These are phyloP conservation scores for Penicillium cataractarum DNA, from an alignment of 495 filamentous ascomycete species.

Conservation along the genomic window DNA sequence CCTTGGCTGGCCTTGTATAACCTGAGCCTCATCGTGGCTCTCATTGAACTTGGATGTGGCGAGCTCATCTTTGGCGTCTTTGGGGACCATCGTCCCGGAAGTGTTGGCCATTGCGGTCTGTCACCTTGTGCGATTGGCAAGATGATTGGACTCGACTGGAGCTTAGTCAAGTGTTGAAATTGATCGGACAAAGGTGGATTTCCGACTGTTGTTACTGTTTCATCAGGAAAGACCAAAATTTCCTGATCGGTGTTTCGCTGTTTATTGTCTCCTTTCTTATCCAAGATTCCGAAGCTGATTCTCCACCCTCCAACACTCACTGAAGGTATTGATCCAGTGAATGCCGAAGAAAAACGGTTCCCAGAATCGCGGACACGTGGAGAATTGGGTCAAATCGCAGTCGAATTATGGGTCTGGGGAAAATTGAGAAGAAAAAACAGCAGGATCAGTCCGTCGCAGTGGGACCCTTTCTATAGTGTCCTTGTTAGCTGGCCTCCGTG, in stretches of 20 bases:
- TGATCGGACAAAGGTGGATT: not conserved
- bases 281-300: not conserved
- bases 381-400: not conserved
- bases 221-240: not conserved
- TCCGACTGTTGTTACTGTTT: not conserved
- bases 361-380: not conserved
- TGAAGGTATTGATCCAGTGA: not conserved
- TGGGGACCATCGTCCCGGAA: not conserved
- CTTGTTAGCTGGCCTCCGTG: not conserved
- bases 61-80: not conserved
- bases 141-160: not conserved
- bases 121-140: not conserved
- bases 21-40: not conserved
- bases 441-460: not conserved
- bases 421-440: not conserved
- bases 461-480: conserved; percentile 1
- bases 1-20: conserved; percentile 8
- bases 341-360: not conserved
- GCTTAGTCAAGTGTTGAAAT: not conserved
- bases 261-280: not conserved
- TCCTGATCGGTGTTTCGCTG: not conserved
- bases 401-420: not conserved
- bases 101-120: not conserved
- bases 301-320: not conserved
- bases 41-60: not conserved